Evolutionary conservation across 805 yeast species (phyloP).

Genomic region (Starmerella tilneyi): DNA sequence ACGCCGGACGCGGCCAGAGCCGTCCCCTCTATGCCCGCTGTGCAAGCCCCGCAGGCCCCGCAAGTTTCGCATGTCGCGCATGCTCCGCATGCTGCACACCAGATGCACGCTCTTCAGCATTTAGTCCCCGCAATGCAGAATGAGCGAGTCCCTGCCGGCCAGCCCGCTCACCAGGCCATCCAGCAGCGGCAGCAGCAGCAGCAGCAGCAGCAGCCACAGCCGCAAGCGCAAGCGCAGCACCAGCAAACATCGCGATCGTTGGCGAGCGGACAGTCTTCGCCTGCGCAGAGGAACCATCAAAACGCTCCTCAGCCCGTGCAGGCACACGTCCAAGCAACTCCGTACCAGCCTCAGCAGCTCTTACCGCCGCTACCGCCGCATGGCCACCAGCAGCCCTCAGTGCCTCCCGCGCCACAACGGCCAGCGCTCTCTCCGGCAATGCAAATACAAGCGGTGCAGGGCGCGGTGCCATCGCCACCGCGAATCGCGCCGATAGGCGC

Average conservation of each 20-base stretch:
- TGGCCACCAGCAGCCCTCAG: not conserved
- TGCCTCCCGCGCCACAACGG: not conserved
- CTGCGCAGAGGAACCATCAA: too few species aligned
- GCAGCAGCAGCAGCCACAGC: constrained; percentile 8
- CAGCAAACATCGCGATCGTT: too few species aligned
- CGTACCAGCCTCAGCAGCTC: too few species aligned
- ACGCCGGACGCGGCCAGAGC: too few species aligned
- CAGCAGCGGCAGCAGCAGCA: constrained; percentile 15
- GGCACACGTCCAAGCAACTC: too few species aligned
- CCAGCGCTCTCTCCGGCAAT: not conserved
- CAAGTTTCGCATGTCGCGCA: not conserved
- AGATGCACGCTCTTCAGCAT: not conserved
- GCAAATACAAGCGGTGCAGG: constrained; percentile 2
- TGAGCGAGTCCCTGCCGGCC: too few species aligned
- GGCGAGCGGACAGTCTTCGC: too few species aligned
- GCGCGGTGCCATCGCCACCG: constrained; percentile 6
- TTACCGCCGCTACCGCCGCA: constrained; percentile 5
- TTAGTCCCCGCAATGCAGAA: not conserved
- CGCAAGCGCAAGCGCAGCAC: constrained; percentile 2
- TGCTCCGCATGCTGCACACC: not conserved
- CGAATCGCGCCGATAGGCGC: not conserved
- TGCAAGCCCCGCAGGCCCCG: not conserved
- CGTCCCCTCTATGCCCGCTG: too few species aligned
- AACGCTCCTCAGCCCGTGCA: too few species aligned
- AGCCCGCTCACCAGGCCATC: constrained; percentile 3